Evolutionary conservation across 805 yeast species (phyloP), one percentile per base, ranked within the genome.

Genomic region (Candida vartiovaarae): DNA sequence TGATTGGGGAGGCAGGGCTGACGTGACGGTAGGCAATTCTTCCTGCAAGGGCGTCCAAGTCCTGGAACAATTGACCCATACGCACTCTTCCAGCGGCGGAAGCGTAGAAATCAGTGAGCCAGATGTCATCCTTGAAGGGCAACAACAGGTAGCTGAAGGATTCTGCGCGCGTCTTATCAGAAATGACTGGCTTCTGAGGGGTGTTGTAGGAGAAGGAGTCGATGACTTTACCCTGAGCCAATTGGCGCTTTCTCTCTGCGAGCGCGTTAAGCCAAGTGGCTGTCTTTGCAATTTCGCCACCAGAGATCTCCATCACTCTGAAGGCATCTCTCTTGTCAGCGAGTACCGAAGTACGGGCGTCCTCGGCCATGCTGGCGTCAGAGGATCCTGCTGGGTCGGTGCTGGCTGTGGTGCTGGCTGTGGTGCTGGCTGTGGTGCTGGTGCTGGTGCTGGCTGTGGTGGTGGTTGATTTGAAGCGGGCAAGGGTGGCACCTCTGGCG

Each of bases 1-100:
- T 84, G 63, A 89, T 88, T 8, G 98, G 97, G 60, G 85, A 89
- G 0, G 96, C 95, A 0, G 98, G 98, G n/a, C 84, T 73, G 65
- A 95, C 86, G 62, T 90, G 97, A 57, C 85, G 76, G 62, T 89
- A 85, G 24, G 96, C 95, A 55, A 90, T 89, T 59, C 91, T 80
- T 32, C 97, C 98, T 3, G 97, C 96, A 48, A 90, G 69, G 5
- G 96, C 90, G 60, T 90, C 98, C 56, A 90, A 70, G 64, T 90
- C 98, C 68, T 90, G 96, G 64, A 90, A 90, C 50, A 90, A 71
- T 62, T 89, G 96, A 34, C 97, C 98, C 55, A 87, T 87, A 57
- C 96, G 73, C 57, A 89, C 72, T 51, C 96, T 75, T n/a, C 97
- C 97, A 45, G 81, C 83, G 4, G 96, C 90, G 62, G 85, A 86